Evolutionary conservation across 2,329 filamentous ascomycete species (phyloP).

Genomic region (Periconia macrospinosa): DNA sequence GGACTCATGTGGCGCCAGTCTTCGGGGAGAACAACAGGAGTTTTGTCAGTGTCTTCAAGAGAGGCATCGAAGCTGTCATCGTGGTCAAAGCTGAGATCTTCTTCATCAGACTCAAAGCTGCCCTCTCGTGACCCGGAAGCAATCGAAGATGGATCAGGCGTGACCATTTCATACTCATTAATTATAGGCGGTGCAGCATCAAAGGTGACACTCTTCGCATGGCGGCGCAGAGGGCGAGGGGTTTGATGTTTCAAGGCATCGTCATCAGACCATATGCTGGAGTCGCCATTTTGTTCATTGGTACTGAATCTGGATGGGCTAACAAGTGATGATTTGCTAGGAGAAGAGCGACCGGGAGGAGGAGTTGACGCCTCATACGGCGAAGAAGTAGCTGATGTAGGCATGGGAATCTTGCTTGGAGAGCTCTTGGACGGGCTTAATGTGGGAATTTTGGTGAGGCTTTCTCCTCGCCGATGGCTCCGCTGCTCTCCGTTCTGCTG

Average conservation of each 20-base stretch:
- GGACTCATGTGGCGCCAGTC: slow-evolving; percentile 85
- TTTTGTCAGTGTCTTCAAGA: slow-evolving; percentile 94
- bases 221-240: slow-evolving; percentile 72
- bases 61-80: slow-evolving; percentile 96
- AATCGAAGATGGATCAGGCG: slow-evolving; percentile 90
- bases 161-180: slow-evolving; percentile 98
- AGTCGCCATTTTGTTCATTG: slow-evolving; percentile 38
- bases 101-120: slow-evolving; percentile 81
- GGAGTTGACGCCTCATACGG: slow-evolving; percentile 27
- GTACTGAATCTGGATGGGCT: slow-evolving; percentile 61
- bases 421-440: slow-evolving; percentile 59
- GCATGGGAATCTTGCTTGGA: slow-evolving; percentile 58
- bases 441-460: slow-evolving; percentile 62
- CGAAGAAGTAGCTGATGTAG: slow-evolving; percentile 23
- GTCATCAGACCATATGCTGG: slow-evolving; percentile 40
- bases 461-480: slow-evolving; percentile 54
- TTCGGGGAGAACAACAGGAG: slow-evolving; percentile 94
- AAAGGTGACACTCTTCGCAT: slow-evolving; percentile 97
- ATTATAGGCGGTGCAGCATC: slow-evolving; percentile 90
- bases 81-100: slow-evolving; percentile 66
- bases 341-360: slow-evolving; percentile 62
- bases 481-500: slow-evolving; percentile 25
- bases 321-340: slow-evolving; percentile 86
- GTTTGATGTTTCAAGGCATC: slow-evolving; percentile 63
- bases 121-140: slow-evolving; percentile 88